Base-by-base conservation (phyloP, 331 rosid species). In the Malus hybrid region DNA sequence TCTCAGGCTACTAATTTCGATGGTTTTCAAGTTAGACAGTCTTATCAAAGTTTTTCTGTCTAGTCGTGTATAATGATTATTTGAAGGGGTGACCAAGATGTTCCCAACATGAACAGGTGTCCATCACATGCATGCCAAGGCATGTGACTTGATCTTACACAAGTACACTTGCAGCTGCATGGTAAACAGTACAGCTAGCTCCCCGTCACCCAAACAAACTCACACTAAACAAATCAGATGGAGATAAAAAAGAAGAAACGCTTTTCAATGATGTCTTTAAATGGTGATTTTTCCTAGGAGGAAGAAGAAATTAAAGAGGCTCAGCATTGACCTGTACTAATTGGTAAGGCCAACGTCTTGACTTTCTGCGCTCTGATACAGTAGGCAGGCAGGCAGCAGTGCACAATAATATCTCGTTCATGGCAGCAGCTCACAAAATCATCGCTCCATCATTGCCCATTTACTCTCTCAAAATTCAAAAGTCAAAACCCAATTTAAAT, bases 201-300 rank as follows among this genome's bases (percentile, higher is more conserved):
- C 55, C 80, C 71, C 14, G 53, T 58, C 66, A 32, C 73, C 34
- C 61, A 81, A 63, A n/a, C 55, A 58, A 63, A 50, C 19, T 16
- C 57, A 2, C 20, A 52, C 55, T 29, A 55, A 77, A 77, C 24
- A 44, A 46, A 63, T 26, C 63, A 73, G 81, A 76, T 19, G 79
- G 5, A 56, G 22, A 6, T 42, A 6, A 55, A 55, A 19, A 10
- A 3, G 24, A 56, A 3, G 29, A 63, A 68, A 14, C 81, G 80
- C 20, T 82, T 73, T 78, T 84, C 85, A 71, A 75, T 42, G 72
- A 61, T 84, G 88, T 77, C 76, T 66, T 82, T 76, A 57, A 78
- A 68, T 69, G 82, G 72, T 78, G 75, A 30, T 61, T 56, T 80
- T 86, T 77, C 81, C 87, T 7, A 79, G 84, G 65, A 16, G 57